phyloP scores from a whole-genome alignment of 306 rosid species.

The Crotalaria pallida region DNA sequence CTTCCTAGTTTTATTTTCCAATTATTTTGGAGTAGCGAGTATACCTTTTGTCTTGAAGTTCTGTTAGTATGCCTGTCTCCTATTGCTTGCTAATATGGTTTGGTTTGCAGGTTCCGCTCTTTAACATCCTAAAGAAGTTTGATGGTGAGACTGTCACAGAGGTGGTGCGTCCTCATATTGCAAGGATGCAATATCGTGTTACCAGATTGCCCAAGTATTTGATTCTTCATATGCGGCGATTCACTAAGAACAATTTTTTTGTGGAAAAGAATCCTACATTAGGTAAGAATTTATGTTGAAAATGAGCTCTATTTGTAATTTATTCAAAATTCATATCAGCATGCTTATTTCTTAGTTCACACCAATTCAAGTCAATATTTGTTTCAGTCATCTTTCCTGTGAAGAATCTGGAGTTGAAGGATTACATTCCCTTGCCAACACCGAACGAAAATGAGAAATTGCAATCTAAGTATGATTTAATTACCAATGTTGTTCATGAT shows the following conservation, averaged over 20 bases:
- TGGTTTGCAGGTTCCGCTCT: slow-evolving; percentile 76
- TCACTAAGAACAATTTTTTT: slow-evolving; percentile 93
- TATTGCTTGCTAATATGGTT: slow-evolving; percentile 17
- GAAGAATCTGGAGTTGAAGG: slow-evolving; percentile 92
- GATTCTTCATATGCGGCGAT: slow-evolving; percentile 88
- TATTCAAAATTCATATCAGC: slow-evolving; percentile 2
- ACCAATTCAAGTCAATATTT: background rate
- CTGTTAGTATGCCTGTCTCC: background rate
- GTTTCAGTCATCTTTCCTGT: slow-evolving; percentile 89
- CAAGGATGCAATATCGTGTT: slow-evolving; percentile 88
- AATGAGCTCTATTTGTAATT: background rate
- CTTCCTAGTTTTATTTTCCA: background rate
- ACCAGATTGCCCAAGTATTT: slow-evolving; percentile 78
- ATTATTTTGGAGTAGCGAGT: background rate
- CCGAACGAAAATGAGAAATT: slow-evolving; percentile 66
- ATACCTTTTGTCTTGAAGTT: background rate
- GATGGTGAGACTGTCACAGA: slow-evolving; percentile 92
- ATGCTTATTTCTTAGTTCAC: no score
- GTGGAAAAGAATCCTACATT: slow-evolving; percentile 97
- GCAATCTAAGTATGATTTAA: slow-evolving; percentile 80
- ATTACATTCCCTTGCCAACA: slow-evolving; percentile 86
- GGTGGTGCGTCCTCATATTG: slow-evolving; percentile 86
- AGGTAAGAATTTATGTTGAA: slow-evolving; percentile 37
- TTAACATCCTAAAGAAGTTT: slow-evolving; percentile 91
- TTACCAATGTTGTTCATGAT: slow-evolving; percentile 88